Percentiles rank a stretch among this genome's conserved stretches.
phyloP scores from a whole-genome alignment of 495 filamentous ascomycete genomes.

The Aspergillus ostianus region DNA sequence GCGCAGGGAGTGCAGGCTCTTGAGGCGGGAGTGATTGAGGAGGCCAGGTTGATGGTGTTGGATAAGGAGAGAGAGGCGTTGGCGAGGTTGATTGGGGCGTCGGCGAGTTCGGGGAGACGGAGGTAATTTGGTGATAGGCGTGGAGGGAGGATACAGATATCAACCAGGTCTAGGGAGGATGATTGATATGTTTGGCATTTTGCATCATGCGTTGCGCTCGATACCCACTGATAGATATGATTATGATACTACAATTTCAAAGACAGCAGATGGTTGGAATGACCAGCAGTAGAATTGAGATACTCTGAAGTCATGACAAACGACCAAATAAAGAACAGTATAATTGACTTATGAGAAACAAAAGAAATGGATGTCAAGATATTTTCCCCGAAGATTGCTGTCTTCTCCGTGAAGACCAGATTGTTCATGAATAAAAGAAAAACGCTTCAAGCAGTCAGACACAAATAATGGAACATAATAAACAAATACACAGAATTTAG shows the following conservation, averaged over 20 bases:
- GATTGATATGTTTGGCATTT: neutral
- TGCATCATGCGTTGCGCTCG: neutral
- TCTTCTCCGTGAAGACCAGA: neutral
- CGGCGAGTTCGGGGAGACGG: slow-evolving; percentile 24
- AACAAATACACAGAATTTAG: slow-evolving; percentile 10
- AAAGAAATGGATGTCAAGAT: slow-evolving; percentile 4
- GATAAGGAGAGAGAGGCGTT: slow-evolving; percentile 45
- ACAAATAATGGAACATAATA: slow-evolving; percentile 15
- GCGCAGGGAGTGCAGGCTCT: slow-evolving; percentile 23
- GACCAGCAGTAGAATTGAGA: neutral
- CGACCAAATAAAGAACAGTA: neutral
- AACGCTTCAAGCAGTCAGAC: slow-evolving; percentile 10
- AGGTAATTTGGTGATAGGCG: slow-evolving; percentile 10
- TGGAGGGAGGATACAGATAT: no score
- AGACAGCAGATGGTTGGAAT: neutral
- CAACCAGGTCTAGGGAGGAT: neutral
- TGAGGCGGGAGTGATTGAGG: slow-evolving; percentile 41
- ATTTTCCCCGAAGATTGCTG: neutral
- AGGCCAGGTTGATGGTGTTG: slow-evolving; percentile 46
- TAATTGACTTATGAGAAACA: slow-evolving; percentile 15
- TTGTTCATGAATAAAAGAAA: slow-evolving; percentile 13
- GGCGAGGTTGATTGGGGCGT: slow-evolving; percentile 33
- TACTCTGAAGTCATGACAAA: neutral
- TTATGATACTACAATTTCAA: neutral
- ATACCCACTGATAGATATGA: neutral